Evolutionary conservation across 2,329 filamentous ascomycete species (phyloP), one percentile per base, ranked within the genome.

Genomic region (Colletotrichum destructivum): DNA sequence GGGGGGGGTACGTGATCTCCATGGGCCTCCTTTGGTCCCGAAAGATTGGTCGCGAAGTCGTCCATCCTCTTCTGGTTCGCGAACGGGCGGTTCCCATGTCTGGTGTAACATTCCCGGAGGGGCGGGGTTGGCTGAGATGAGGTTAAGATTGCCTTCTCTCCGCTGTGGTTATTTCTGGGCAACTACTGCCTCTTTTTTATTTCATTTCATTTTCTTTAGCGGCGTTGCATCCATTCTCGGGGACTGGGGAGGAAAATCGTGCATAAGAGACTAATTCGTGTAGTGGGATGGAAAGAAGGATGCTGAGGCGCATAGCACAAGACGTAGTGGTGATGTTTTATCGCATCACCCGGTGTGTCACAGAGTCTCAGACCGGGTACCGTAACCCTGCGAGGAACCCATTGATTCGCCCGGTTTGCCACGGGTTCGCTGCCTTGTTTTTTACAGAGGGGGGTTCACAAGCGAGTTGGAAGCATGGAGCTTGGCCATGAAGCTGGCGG

Each of bases 111-210:
- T 67, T 12, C 44, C 63, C n/a, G 15, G 60, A 38, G 56, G 42
- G 46, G 56, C 54, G 13, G 57, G 51, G 59, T 49, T 47, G 35
- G 61, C 46, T 47, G 54, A 54, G 54, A 60, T 65, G 61, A 69
- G 38, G 66, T 69, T 47, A 46, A 69, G 46, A 69, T 69, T 65
- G 66, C 46, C 68, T 62, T 56, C 62, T 49, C 47, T 40, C 21
- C 35, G 18, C 21, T 8, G 13, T 61, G 8, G n/a, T 31, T 62
- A 56, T 56, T 56, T 26, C 5, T n/a, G 40, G 21, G 56, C 16
- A 44, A 55, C 7, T 18, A 3, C 38, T 6, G 31, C 16, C 21
- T 31, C 26, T 31, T 31, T 31, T 26, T 6, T 31, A 31, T 31
- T 6, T 31, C 26, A 3, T 31, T 31, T 31, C 5, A 31, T 31